These are phyloP conservation scores for Atractiella rhizophila DNA, from an alignment of 768 basidiomycete species.

Conservation along the genomic window DNA sequence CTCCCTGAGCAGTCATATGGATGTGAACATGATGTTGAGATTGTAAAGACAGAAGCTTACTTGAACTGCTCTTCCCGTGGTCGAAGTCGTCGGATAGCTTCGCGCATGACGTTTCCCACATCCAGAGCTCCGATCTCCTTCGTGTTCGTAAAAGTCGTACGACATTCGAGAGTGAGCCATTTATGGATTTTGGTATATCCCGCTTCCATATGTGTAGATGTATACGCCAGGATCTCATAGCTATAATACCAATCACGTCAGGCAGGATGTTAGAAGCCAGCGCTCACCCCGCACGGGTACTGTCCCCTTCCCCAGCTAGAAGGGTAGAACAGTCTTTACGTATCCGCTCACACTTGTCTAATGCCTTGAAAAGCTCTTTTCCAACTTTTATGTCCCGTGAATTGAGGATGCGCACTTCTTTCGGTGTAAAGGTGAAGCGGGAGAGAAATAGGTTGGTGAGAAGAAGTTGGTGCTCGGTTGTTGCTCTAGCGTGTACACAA, in stretches of 20 bases:
- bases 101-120: conserved; percentile 35
- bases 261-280: neutral
- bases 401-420: conserved; percentile 45
- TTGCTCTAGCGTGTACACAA: neutral
- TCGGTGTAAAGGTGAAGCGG: conserved; percentile 55
- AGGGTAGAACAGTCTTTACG: conserved; percentile 61
- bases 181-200: conserved; percentile 72
- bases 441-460: conserved; percentile 52
- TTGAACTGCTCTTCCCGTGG: conserved; percentile 50
- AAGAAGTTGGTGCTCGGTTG: conserved; percentile 8
- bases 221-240: conserved; percentile 57
- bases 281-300: conserved; percentile 25
- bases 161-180: conserved; percentile 59
- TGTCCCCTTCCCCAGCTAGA: conserved; percentile 36
- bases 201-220: conserved; percentile 56
- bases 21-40: conserved; percentile 14
- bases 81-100: conserved; percentile 47
- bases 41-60: conserved; percentile 24
- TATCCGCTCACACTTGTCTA: conserved; percentile 65
- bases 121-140: conserved; percentile 32
- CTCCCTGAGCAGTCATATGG: conserved; percentile 28
- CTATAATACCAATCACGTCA: neutral
- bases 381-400: conserved; percentile 58
- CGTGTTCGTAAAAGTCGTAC: conserved; percentile 64
- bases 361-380: conserved; percentile 47